phyloP scores from a whole-genome alignment of 352 stramenopile genomes.

The Phytopythium kandeliae region DNA sequence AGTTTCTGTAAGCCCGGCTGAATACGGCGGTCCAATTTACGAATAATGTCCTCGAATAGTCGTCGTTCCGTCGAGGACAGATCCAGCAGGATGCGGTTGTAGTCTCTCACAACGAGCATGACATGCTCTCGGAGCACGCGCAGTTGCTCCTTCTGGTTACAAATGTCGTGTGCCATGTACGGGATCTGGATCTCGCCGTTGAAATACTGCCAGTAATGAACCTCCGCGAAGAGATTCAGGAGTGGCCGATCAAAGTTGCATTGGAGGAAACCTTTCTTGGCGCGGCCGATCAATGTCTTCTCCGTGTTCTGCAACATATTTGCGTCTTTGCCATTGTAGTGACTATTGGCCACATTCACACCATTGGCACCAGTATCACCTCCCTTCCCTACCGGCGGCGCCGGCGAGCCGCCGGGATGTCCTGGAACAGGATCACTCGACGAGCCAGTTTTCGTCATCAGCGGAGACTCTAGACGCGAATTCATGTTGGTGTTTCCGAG shows the following conservation, averaged over 20 bases:
- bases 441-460: constrained; percentile 76
- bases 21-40: constrained; percentile 91
- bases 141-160: constrained; percentile 91
- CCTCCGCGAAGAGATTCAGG: constrained; percentile 90
- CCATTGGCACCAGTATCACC: constrained; percentile 3
- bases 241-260: constrained; percentile 94
- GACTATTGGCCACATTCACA: constrained; percentile 27
- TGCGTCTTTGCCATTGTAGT: constrained; percentile 31
- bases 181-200: constrained; percentile 93
- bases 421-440: constrained; percentile 6
- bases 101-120: constrained; percentile 93
- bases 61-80: constrained; percentile 86
- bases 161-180: constrained; percentile 95
- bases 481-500: constrained; percentile 74
- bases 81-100: constrained; percentile 94
- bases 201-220: constrained; percentile 90
- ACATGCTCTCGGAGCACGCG: constrained; percentile 91
- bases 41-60: constrained; percentile 94
- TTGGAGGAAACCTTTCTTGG: constrained; percentile 84
- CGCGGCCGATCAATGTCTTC: constrained; percentile 72
- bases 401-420: constrained; percentile 1
- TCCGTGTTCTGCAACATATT: constrained; percentile 74
- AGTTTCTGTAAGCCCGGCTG: constrained; percentile 91
- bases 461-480: constrained; percentile 74
- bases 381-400: constrained; percentile 1